Conservation (phyloP, 2,329 filamentous ascomycete genomes). For the Diaporthe sp. region DNA sequence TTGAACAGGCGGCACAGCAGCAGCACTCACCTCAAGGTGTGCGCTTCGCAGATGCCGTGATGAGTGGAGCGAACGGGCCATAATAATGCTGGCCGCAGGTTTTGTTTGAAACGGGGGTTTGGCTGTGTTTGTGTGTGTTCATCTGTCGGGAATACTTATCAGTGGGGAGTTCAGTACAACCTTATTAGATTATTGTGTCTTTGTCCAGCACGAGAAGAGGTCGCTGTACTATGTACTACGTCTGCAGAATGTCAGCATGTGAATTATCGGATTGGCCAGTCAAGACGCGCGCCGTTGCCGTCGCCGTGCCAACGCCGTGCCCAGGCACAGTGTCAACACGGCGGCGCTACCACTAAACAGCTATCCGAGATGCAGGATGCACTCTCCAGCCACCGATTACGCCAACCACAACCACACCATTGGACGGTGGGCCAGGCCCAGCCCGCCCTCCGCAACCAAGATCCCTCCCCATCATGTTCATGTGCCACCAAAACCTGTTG, state of each 20-base stretch:
- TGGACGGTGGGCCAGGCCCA: constrained; percentile 19
- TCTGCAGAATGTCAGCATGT: background rate
- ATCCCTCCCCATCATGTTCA: constrained; percentile 25
- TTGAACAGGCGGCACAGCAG: background rate
- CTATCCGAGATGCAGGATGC: background rate
- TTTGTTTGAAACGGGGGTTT: background rate
- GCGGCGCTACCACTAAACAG: background rate
- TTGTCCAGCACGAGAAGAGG: background rate
- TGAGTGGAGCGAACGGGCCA: constrained; percentile 1
- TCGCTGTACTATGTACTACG: background rate
- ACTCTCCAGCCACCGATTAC: constrained; percentile 31
- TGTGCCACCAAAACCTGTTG: constrained; percentile 24
- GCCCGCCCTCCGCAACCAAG: constrained; percentile 14
- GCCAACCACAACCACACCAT: constrained; percentile 17
- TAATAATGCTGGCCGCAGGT: background rate
- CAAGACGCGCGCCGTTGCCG: background rate
- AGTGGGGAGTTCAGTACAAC: constrained; percentile 1
- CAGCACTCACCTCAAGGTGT: background rate
- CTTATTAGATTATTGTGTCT: background rate
- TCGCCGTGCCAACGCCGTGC: constrained; percentile 25
- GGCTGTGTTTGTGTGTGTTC: background rate
- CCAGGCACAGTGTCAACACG: constrained; percentile 13
- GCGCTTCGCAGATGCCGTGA: background rate
- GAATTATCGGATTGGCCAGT: background rate
- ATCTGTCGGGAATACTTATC: background rate